Base-by-base conservation (phyloP, 2,329 filamentous ascomycete genomes). In the Exophiala bonariae region DNA sequence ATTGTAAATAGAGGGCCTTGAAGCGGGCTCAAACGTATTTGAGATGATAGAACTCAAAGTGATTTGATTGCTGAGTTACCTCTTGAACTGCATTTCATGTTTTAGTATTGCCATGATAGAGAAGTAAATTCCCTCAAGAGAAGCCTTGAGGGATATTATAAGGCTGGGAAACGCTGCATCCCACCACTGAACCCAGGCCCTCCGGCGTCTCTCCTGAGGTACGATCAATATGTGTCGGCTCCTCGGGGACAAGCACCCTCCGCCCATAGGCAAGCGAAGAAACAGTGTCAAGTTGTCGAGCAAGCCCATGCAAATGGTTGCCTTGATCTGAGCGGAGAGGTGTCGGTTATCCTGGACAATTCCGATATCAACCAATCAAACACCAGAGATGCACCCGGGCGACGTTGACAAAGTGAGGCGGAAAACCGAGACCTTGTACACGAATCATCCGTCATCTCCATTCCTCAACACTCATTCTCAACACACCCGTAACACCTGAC, bases 1-100 rank as follows among this genome's bases (percentile, higher is more conserved):
- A 22, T 30, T 22, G n/a, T 26, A 17, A 36, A 39, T 4, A 34
- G 2, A 31, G 28, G 10, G 35, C 18, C 18, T 28, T 17, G 22
- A 9, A 35, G 34, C 35, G 43, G 49, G 19, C 44, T 36, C 17
- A 41, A 41, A 51, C 35, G 42, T 41, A 50, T 46, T 13, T 14
- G 5, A 26, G 6, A 26, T 26, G 6, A 26, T 11, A 26, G 23
- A 26, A 26, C 23, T n/a, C 9, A 30, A 16, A 7, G 2, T 33
- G 26, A 39, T 34, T 11, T 19, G 26, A 26, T 26, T 26, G 23
- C 23, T 11, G 23, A 11, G 23, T 11, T 26, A 6, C 23, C 23
- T 26, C 6, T 26, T n/a, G n/a, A n/a, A n/a, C n/a, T n/a, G n/a
- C n/a, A 11, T 11, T 26, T 26, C 6, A 26, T 11, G 23, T 26